Evolutionary conservation across 2,329 filamentous ascomycete species (phyloP).

Genomic region (Microsporum ferrugineum): DNA sequence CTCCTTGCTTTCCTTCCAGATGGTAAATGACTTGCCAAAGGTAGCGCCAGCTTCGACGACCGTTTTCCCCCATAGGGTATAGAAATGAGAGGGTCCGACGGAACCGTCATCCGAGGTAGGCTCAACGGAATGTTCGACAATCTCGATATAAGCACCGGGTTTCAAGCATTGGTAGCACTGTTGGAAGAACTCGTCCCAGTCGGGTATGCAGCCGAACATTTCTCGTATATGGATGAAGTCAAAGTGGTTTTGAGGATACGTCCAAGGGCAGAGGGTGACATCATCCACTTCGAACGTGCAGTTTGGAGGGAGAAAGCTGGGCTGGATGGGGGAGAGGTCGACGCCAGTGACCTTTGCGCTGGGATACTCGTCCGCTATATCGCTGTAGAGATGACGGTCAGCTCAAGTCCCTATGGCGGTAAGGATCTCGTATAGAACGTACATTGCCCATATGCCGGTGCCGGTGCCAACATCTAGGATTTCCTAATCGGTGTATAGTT

Average conservation of each 20-base stretch:
- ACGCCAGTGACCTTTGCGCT: slow-evolving; percentile 35
- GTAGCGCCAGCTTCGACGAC: slow-evolving; percentile 14
- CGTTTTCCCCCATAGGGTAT: slow-evolving; percentile 13
- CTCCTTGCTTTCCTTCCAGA: slow-evolving; percentile 19
- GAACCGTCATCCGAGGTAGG: slow-evolving; percentile 18
- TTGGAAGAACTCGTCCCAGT: slow-evolving; percentile 35
- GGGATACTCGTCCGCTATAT: slow-evolving; percentile 27
- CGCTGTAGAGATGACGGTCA: slow-evolving; percentile 12
- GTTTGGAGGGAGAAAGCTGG: slow-evolving; percentile 36
- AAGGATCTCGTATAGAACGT: neutral
- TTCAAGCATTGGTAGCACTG: slow-evolving; percentile 27
- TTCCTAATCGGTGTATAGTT: neutral
- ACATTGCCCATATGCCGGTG: slow-evolving; percentile 9
- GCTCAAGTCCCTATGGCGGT: neutral
- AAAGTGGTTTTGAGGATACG: slow-evolving; percentile 25
- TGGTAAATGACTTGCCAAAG: slow-evolving; percentile 19
- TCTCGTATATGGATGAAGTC: slow-evolving; percentile 40
- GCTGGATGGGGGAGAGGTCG: slow-evolving; percentile 42
- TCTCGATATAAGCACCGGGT: slow-evolving; percentile 30
- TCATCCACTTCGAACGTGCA: slow-evolving; percentile 40
- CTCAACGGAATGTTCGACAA: slow-evolving; percentile 21
- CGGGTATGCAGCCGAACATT: slow-evolving; percentile 35
- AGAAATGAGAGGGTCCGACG: slow-evolving; percentile 15
- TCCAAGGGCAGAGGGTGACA: slow-evolving; percentile 31
- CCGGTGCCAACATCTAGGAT: slow-evolving; percentile 10